A percentile compares a stretch with the other conserved stretches of the same genome.
These are phyloP conservation scores for Aspergillus ostianus DNA, from an alignment of 495 filamentous ascomycete genomes.

Conservation along the genomic window DNA sequence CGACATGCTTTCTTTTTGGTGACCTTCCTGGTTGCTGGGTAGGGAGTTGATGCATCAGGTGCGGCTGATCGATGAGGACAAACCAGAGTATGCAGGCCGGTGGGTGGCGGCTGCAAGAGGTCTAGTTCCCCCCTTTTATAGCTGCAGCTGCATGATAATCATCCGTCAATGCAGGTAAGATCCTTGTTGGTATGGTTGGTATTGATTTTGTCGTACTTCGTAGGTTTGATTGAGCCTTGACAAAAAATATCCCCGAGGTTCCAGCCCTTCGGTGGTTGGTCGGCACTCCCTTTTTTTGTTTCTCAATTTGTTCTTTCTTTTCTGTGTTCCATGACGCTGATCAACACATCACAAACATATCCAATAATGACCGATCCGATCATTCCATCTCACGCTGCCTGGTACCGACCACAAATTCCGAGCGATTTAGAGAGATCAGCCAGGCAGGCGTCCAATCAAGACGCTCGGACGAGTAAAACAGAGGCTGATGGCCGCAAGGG, in stretches of 20 bases:
- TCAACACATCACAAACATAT: constrained; percentile 8
- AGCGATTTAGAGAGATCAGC: background rate
- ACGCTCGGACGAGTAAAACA: background rate
- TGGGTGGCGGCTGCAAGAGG: background rate
- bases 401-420: background rate
- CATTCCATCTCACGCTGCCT: too few species aligned
- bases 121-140: background rate
- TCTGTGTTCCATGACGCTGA: background rate
- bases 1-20: background rate
- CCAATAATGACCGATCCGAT: background rate
- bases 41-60: background rate
- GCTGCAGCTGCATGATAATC: constrained; percentile 10
- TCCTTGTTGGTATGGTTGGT: background rate
- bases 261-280: background rate
- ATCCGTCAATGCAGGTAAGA: constrained; percentile 2
- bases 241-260: background rate
- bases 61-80: background rate
- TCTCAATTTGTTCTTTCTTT: background rate
- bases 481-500: background rate
- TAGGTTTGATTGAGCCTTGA: background rate
- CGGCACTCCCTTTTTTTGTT: background rate
- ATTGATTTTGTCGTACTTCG: background rate
- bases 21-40: background rate
- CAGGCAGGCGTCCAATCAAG: too few species aligned
- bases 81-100: background rate